Base-by-base conservation (phyloP, 2,329 filamentous ascomycete genomes). In the Diaporthe nobilis region DNA sequence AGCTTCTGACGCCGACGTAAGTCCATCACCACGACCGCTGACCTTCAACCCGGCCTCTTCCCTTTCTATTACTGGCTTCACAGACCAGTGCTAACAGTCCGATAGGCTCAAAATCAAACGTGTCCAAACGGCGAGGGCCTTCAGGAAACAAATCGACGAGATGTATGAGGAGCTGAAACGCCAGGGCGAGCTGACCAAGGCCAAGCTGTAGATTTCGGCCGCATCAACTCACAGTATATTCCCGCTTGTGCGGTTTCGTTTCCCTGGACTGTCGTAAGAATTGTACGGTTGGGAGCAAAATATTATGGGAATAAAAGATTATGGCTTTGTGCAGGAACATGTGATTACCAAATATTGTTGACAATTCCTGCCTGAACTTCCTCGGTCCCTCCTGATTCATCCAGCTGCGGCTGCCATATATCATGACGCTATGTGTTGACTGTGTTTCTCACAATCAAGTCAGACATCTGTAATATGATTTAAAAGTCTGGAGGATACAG, bases 1-100 rank as follows among this genome's bases (percentile, higher is more conserved):
- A 98, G 85, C 88, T 98, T 68, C 86, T 96, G 82, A 97, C 94
- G 28, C 94, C 95, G 31, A 97, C 95, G 94, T 96, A 90, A 92
- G 94, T 91, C 81, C 55, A 34, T n/a, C 15, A 4, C 34, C 39
- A 25, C 15, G 5, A 5, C 20, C 28, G 17, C 13, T 57, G 17
- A n/a, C 17, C 20, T 42, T 17, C 2, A 12, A n/a, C 8, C n/a
- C 12, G 28, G 13, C n/a, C 12, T 12, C 12, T 34, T 31, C 17
- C 15, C 3, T 44, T 5, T n/a, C 22, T 8, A 28, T 49, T n/a
- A 2, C 17, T 34, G 58, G 10, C n/a, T 51, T 17, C 53, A 71
- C 47, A 34, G 2, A 17, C 8, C 25, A 20, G 74, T 77, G n/a
- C 71, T 77, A 51, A 78, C 76, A 70, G 20, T 17, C 20, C 15